Base-by-base conservation (phyloP, 768 basidiomycete species). In the Lepiota venenata region DNA sequence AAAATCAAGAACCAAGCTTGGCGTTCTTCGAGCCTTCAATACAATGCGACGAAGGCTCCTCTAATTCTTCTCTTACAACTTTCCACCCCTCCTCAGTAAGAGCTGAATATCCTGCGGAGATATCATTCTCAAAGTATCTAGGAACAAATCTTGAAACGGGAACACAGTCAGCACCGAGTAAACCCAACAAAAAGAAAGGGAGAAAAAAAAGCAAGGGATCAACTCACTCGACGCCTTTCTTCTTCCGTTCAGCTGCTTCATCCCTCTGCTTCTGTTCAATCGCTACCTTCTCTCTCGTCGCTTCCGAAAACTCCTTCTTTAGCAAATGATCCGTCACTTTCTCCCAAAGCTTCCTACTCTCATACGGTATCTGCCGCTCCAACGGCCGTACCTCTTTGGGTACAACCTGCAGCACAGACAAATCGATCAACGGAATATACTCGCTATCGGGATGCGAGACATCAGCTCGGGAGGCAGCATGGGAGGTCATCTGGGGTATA, bases 221-320 rank as follows among this genome's bases (percentile, higher is more conserved):
- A 0, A 88, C 91, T 75, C 63, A 96, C 91, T 81, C 78, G 27
- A 82, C 68, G 15, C 88, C 91, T 54, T 83, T 88, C 67, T 78
- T 80, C 76, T 92, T 95, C 71, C 93, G 77, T 67, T 93, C 91
- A 10, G 87, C 88, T 5, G 93, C 91, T 29, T 84, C 81, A 56
- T 98, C 94, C 47, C 97, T 75, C 76, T 98, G 97, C 64, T 67
- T 81, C 79, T 98, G 96, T 72, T 99, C 97, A 52, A 99, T 96
- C 4, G 70, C 69, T 48, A 93, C 81, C 77, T 99, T 99, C 74
- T 88, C 82, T 75, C 79, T 89, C 54, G 93, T 98, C 49, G 97
- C 97, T 39, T 95, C 92, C 20, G 81, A 78, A 70, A 81, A 99
- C 64, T 95, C 90, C 79, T 97, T 98, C 64, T 73, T 79, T 41